Base-by-base conservation (phyloP, 2,329 filamentous ascomycete species). In the Penicillium griseofulvum region DNA sequence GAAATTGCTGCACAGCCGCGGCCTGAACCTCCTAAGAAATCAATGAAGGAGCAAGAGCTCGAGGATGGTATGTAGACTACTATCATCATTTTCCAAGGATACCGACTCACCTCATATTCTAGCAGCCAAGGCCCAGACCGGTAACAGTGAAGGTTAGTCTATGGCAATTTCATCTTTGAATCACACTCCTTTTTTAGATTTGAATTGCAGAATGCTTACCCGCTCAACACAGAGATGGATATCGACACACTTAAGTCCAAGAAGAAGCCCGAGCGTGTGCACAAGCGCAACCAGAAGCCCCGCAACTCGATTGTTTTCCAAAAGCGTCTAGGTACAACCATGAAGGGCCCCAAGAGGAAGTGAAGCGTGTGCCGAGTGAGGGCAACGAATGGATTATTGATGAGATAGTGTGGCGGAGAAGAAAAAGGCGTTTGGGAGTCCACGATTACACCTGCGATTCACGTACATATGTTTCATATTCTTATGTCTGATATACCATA, bases 1-100 rank as follows among this genome's bases (percentile, higher is more conserved):
- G 91, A 92, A 71, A 74, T 96, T 65, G 89, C 88, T 44, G 81
- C 87, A 54, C 86, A 91, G 69, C 87, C 90, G 57, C 91, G 89
- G 72, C 86, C 89, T 47, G 73, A 74, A 52, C 72, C 78, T 41
- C 78, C 81, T 64, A 76, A 80, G 39, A 76, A 78, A 47, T 71
- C 63, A 28, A 63, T 65, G 45, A 68, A 62, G 58, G 65, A 68
- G 37, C 36, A 63, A 10, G 65, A 55, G 53, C 61, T 59, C 52
- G 60, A 61, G 36, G 62, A 52, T 49, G 65, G 69, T 72, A 67
- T 61, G 66, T 61, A 17, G 29, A 17, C 49, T 41, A 22, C 9
- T 41, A 22, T 7, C 38, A 24, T 12, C 12, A 2, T 16, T 24
- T 33, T 34, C n/a, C 22, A 12, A 38, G 43, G 17, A 39, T n/a